Evolutionary conservation across 345 rosid species (phyloP).

Genomic region (rapeseed (Brassica napus)): Da-Ae NC_063442.1:18182001-18182500

Average conservation of each 20-base stretch:
- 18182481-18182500: slow-evolving; percentile 34
- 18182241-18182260: not conserved
- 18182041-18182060: not conserved
- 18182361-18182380: not conserved
- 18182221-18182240: not conserved
- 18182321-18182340: not conserved
- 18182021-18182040: not conserved
- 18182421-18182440: not conserved
- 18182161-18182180: not conserved
- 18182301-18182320: not conserved
- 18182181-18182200: not conserved
- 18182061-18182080: not conserved
- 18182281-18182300: not conserved
- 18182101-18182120: not conserved
- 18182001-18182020: not conserved
- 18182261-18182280: not conserved
- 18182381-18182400: slow-evolving; percentile 25
- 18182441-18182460: slow-evolving; percentile 5
- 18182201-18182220: not conserved
- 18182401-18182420: not conserved
- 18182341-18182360: not conserved
- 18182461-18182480: slow-evolving; percentile 24
- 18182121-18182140: not conserved
- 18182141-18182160: not conserved
- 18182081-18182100: not conserved